Evolutionary conservation across 1,139 yeast genomes (phyloP).

Genomic region (Pichia sp.): DNA sequence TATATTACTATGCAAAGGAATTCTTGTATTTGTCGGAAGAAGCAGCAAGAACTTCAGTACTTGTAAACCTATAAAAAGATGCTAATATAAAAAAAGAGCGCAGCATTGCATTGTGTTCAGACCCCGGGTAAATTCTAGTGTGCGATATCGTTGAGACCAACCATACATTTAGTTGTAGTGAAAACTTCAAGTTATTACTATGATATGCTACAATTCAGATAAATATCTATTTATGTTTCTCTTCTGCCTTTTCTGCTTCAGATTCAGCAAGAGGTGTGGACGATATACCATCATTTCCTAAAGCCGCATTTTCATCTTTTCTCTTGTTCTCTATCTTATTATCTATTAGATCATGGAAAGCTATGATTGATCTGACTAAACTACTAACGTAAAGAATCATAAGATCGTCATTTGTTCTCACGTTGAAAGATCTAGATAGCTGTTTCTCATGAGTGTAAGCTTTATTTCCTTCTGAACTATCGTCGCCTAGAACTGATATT

Average conservation of each 20-base stretch:
- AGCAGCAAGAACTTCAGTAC: too few relatives aligned
- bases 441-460: conserved; percentile 31
- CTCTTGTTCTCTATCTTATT: conserved; percentile 79
- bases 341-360: conserved; percentile 94
- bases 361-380: conserved; percentile 87
- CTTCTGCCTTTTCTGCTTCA: background rate
- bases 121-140: background rate
- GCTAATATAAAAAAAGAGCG: too few relatives aligned
- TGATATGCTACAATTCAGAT: background rate
- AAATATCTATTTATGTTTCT: background rate
- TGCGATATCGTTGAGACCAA: background rate
- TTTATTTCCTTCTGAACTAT: conserved; percentile 24
- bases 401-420: conserved; percentile 90
- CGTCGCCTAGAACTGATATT: conserved; percentile 20
- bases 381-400: conserved; percentile 90
- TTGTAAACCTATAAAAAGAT: too few relatives aligned
- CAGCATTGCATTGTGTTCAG: too few relatives aligned
- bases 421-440: conserved; percentile 73
- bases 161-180: background rate
- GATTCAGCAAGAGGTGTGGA: conserved; percentile 13
- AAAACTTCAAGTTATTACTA: background rate
- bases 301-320: conserved; percentile 11
- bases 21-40: too few relatives aligned
- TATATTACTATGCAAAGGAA: too few relatives aligned
- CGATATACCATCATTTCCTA: background rate